Conservation (phyloP, 495 filamentous ascomycete genomes). For the Penicillium nucicola region DNA sequence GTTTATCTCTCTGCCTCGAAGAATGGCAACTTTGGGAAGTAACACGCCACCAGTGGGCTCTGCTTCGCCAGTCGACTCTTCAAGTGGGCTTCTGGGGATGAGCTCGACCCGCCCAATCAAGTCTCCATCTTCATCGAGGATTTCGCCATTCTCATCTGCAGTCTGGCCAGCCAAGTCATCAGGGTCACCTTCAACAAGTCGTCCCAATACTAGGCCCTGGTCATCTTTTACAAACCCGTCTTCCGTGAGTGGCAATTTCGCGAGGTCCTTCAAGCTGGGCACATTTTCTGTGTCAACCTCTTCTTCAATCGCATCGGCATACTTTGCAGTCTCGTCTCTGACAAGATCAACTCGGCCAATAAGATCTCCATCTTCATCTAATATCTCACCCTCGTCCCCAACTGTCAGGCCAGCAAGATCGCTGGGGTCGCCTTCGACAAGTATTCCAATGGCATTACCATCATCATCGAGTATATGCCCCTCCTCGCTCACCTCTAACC, state of each 20-base stretch:
- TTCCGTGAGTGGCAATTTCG: conserved; percentile 46
- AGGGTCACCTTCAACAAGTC: conserved; percentile 59
- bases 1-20: conserved; percentile 25
- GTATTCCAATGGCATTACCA: conserved; percentile 35
- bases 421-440: conserved; percentile 42
- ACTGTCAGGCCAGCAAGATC: conserved; percentile 46
- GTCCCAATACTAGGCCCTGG: conserved; percentile 54
- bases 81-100: conserved; percentile 34
- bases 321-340: conserved; percentile 7
- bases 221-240: conserved; percentile 52
- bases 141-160: conserved; percentile 59
- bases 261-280: conserved; percentile 46
- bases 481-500: conserved; percentile 55
- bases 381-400: conserved; percentile 51
- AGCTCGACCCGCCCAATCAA: conserved; percentile 56
- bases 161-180: conserved; percentile 58
- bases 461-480: conserved; percentile 38
- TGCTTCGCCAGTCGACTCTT: conserved; percentile 15
- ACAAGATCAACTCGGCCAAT: conserved; percentile 40
- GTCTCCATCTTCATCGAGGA: conserved; percentile 63
- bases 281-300: conserved; percentile 20
- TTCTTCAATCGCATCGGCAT: conserved; percentile 13
- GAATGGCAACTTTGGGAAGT: conserved; percentile 9
- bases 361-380: conserved; percentile 49
- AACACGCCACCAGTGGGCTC: conserved; percentile 12